A percentile compares a stretch with the other conserved stretches of the same genome.
phyloP scores from a whole-genome alignment of 2,329 filamentous ascomycete genomes.

The Seiridium cupressi region DNA sequence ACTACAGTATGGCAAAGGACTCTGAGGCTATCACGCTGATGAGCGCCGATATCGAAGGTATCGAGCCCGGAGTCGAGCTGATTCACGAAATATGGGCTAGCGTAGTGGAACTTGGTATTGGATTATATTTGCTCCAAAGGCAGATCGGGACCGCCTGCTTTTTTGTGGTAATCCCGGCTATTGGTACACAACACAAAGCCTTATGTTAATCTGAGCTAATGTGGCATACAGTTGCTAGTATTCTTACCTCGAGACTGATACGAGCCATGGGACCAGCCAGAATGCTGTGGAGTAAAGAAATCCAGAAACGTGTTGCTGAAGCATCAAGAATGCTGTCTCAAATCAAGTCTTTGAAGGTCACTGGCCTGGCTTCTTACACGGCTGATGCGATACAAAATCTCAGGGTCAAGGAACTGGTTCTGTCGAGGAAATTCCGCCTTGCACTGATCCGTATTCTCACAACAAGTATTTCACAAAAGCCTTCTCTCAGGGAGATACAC shows the following conservation, averaged over 20 bases:
- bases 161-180: conserved; percentile 25
- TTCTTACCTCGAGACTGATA: background rate
- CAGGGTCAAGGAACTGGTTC: conserved; percentile 1
- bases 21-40: conserved; percentile 41
- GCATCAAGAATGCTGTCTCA: background rate
- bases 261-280: conserved; percentile 3
- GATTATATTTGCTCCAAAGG: conserved; percentile 31
- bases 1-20: conserved; percentile 28
- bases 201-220: background rate
- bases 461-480: background rate
- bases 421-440: conserved; percentile 4
- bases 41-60: conserved; percentile 41
- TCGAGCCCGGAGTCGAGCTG: conserved; percentile 21
- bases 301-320: conserved; percentile 2
- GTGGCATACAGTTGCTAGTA: background rate
- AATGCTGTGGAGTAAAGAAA: background rate
- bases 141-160: conserved; percentile 30
- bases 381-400: background rate
- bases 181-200: conserved; percentile 13
- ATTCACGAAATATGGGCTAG: conserved; percentile 38
- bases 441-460: background rate
- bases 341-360: conserved; percentile 5
- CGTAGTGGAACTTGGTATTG: conserved; percentile 34
- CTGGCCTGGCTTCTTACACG: background rate
- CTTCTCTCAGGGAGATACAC: background rate